Base-by-base conservation (phyloP, 495 filamentous ascomycete genomes). In the Penicillium crystallinum region DNA sequence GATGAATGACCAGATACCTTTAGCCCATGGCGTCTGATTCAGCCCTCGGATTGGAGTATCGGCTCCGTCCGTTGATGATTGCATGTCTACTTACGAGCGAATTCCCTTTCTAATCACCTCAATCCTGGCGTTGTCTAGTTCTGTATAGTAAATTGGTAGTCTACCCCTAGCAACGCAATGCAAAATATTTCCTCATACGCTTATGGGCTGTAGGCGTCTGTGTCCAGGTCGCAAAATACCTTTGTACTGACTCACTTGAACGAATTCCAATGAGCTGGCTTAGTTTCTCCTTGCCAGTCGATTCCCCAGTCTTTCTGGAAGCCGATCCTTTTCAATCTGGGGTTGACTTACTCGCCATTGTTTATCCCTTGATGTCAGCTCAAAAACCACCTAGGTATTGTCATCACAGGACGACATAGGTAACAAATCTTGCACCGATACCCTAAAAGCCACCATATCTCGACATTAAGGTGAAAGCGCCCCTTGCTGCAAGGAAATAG, bases 271-370 rank as follows among this genome's bases (percentile, higher is more conserved):
- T 46, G 17, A 64, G 60, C 18, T 75, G 64, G 68, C 39, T 60
- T 2, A 34, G 46, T 1, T 78, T 73, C 59, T 79, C 73, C 43
- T 37, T 79, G 0, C 76, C 77, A 1, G 52, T 79, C 25, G 78
- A 78, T 47, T 78, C 78, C 55, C 72, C 77, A 46, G 61, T 57
- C 0, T 69, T 74, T 1, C 64, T 56, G 7, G 42, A 54, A 12
- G 39, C 56, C 1, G 62, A 64, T 2, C 63, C 68, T 0, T 37
- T 52, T 2, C 49, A 56, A 17, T 65, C 74, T 0, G 76, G 75
- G 9, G 58, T 78, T 0, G 18, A 63, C 11, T 43, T 74, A 6
- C 56, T 79, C 2, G 69, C 75, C 6, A 62, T 67, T 3, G 49
- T 64, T 18, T 27, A 69, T 2, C 34, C 66, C 2, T 42, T 59